These are phyloP conservation scores for Marchantia paleacea DNA, from an alignment of 225 moss, liverwort and hornwort genomes.

Conservation along the genomic window DNA sequence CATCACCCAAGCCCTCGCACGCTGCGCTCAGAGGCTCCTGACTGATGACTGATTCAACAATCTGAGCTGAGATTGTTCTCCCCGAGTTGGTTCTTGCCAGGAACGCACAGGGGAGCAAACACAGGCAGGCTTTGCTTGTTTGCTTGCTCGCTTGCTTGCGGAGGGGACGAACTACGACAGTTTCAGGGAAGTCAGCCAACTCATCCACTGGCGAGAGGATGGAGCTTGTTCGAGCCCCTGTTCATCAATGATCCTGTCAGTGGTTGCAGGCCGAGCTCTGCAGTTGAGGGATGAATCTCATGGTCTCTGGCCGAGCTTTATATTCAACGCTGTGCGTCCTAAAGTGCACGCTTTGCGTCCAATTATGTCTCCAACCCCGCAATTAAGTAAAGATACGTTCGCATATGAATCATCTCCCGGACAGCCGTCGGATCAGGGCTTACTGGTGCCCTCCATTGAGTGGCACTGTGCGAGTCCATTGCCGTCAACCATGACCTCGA, in stretches of 20 bases:
- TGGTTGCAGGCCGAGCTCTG: background rate
- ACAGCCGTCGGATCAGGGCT: background rate
- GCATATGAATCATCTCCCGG: background rate
- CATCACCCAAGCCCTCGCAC: background rate
- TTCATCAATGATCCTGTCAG: conserved; percentile 16
- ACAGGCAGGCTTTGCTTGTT: background rate
- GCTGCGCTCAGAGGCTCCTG: background rate
- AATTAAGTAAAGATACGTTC: background rate
- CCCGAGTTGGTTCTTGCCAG: background rate
- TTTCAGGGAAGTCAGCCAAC: background rate
- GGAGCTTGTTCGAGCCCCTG: background rate
- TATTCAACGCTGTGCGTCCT: background rate
- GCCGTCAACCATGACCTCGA: no score
- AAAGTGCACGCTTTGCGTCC: conserved; percentile 9
- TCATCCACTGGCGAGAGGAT: background rate
- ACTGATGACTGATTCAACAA: background rate
- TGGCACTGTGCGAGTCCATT: no score
- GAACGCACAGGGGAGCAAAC: no score
- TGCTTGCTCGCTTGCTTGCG: no score
- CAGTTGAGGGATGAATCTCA: background rate
- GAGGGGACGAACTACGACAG: background rate
- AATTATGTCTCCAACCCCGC: conserved; percentile 4
- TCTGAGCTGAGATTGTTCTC: background rate
- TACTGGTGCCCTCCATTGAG: no score
- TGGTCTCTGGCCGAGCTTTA: background rate